Evolutionary conservation across 192 early-diverging fungal species (phyloP).

Genomic region (Coemansia nantahalensis): DNA sequence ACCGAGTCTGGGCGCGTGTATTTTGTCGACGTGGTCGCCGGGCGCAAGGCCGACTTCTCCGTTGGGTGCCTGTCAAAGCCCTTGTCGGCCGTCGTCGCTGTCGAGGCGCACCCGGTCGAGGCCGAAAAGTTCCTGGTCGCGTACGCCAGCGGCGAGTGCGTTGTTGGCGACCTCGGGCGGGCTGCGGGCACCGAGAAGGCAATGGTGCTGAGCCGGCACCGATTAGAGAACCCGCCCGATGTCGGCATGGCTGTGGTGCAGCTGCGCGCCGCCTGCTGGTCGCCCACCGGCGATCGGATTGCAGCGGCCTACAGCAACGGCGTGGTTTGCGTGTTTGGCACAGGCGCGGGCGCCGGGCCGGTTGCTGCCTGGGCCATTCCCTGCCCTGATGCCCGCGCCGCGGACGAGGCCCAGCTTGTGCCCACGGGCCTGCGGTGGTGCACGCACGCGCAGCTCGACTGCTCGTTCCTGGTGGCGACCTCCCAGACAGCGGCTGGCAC

Average conservation of each 20-base stretch:
- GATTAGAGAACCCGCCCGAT: conserved; percentile 15
- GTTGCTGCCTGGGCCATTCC: conserved; percentile 18
- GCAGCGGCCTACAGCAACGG: conserved; percentile 30
- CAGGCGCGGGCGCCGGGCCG: conserved; percentile 4
- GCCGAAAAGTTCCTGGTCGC: conserved; percentile 40
- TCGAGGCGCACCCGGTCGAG: conserved; percentile 31
- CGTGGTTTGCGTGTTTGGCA: conserved; percentile 30
- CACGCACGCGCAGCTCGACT: conserved; percentile 16
- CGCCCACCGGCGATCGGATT: conserved; percentile 27
- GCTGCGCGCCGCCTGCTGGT: conserved; percentile 36
- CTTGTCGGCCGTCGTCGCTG: conserved; percentile 18
- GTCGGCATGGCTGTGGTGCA: neutral
- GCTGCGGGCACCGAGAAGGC: conserved; percentile 18
- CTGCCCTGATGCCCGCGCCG: conserved; percentile 3
- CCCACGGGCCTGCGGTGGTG: conserved; percentile 38
- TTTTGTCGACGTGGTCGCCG: conserved; percentile 39
- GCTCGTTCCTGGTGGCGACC: conserved; percentile 31
- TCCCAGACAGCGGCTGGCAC: conserved; percentile 16
- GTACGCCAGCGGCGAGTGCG: conserved; percentile 28
- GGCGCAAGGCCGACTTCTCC: conserved; percentile 44
- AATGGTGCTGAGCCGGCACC: conserved; percentile 21
- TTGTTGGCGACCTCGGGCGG: conserved; percentile 40
- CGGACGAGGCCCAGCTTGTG: too few species aligned
- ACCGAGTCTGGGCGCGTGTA: conserved; percentile 43
- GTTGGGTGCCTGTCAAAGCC: conserved; percentile 20